Percentiles rank a stretch among this genome's conserved stretches.
phyloP scores from a whole-genome alignment of 192 early-diverging fungal species.

The Kappamyces sp. region DNA sequence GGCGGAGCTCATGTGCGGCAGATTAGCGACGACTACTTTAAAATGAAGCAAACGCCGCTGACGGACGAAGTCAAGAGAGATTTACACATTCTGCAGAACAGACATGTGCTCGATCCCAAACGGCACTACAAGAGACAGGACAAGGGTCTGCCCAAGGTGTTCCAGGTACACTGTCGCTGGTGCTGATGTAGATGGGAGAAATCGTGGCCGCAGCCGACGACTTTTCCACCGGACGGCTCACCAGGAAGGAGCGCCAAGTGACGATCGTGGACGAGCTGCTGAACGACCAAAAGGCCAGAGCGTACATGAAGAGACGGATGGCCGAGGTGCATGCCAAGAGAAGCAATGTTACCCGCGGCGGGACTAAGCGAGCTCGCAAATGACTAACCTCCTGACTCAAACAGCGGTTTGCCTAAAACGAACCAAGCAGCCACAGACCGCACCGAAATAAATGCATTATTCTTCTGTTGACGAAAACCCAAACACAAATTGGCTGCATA shows the following conservation, averaged over 20 bases:
- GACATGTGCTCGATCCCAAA: slow-evolving; percentile 87
- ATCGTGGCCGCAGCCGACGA: slow-evolving; percentile 84
- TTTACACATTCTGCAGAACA: slow-evolving; percentile 75
- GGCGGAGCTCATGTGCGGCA: too few species aligned
- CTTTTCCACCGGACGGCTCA: slow-evolving; percentile 72
- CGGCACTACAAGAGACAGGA: slow-evolving; percentile 81
- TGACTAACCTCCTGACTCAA: too few species aligned
- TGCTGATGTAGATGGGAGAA: slow-evolving; percentile 57
- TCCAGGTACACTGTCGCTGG: slow-evolving; percentile 55
- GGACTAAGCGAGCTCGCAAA: background rate
- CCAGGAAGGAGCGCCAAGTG: slow-evolving; percentile 73
- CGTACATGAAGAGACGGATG: slow-evolving; percentile 86
- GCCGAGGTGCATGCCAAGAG: slow-evolving; percentile 61
- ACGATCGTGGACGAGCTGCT: slow-evolving; percentile 87
- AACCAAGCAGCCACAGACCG: background rate
- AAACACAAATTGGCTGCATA: slow-evolving; percentile 38
- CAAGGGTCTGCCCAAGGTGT: slow-evolving; percentile 74
- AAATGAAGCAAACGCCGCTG: slow-evolving; percentile 74
- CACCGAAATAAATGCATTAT: background rate
- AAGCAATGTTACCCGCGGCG: slow-evolving; percentile 1
- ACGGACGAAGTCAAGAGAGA: slow-evolving; percentile 88
- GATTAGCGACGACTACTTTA: slow-evolving; percentile 41
- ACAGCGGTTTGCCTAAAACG: too few species aligned
- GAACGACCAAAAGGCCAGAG: slow-evolving; percentile 61
- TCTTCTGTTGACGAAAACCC: slow-evolving; percentile 22